phyloP scores from a whole-genome alignment of 176 grass and related monocot genomes.

The Oryza rufipogon region DNA sequence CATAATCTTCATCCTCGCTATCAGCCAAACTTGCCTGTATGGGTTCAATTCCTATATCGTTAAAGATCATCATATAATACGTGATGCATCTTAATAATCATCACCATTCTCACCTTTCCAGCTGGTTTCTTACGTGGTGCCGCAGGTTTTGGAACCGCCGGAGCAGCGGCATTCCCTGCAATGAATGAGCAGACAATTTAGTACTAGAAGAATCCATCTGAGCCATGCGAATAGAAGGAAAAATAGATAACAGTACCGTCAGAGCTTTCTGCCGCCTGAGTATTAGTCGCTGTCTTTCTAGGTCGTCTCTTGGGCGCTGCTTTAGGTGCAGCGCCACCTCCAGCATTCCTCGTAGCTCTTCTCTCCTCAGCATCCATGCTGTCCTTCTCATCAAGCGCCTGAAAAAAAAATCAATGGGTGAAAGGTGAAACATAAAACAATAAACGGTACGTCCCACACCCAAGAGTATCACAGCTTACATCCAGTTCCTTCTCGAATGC shows the following conservation, averaged over 20 bases:
- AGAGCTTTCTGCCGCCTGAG: conserved; percentile 16
- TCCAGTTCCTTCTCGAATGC: conserved; percentile 77
- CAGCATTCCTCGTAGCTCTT: conserved; percentile 17
- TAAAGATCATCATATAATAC: not conserved
- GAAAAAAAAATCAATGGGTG: not conserved
- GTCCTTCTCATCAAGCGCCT: conserved; percentile 57
- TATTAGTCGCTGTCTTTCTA: conserved; percentile 57
- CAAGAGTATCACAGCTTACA: conserved; percentile 44
- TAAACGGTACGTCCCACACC: not conserved
- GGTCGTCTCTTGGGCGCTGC: conserved; percentile 36
- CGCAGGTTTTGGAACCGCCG: conserved; percentile 31
- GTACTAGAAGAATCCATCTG: not conserved
- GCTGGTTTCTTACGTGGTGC: conserved; percentile 46
- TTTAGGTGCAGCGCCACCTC: not conserved
- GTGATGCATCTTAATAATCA: not conserved
- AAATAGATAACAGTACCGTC: conserved; percentile 22
- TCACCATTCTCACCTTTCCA: conserved; percentile 47
- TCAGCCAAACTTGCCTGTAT: conserved; percentile 45
- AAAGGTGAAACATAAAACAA: conserved; percentile 7
- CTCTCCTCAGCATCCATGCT: conserved; percentile 27
- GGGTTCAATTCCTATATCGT: not conserved
- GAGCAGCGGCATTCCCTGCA: conserved; percentile 32
- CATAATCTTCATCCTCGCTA: conserved; percentile 53
- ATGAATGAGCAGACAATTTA: not conserved
- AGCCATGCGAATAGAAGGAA: not conserved